These are phyloP conservation scores for Citrus unshiu DNA, from an alignment of 345 rosid species.

Conservation along the genomic window DNA sequence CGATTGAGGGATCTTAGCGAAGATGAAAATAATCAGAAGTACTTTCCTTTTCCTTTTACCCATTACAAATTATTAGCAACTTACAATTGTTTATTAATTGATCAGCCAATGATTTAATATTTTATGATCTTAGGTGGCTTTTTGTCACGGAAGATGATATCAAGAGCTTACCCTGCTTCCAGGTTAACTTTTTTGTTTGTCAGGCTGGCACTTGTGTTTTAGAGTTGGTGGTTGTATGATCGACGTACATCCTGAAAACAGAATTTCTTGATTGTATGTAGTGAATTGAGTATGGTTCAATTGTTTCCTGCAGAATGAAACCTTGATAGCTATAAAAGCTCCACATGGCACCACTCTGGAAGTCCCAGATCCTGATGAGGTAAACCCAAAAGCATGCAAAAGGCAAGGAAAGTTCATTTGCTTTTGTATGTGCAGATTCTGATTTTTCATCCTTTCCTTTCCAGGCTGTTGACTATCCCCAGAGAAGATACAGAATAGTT, in stretches of 20 bases:
- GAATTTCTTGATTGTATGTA: background rate
- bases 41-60: conserved; percentile 19
- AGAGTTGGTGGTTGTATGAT: conserved; percentile 2
- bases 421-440: background rate
- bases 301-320: conserved; percentile 65
- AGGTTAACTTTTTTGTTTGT: conserved; percentile 41
- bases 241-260: background rate
- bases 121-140: conserved; percentile 61
- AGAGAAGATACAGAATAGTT: conserved; percentile 89
- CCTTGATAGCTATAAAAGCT: conserved; percentile 91
- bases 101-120: conserved; percentile 15
- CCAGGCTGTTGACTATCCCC: conserved; percentile 88
- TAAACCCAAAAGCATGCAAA: conserved; percentile 30
- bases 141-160: conserved; percentile 97
- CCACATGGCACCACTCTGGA: conserved; percentile 99
- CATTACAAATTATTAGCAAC: background rate
- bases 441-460: conserved; percentile 3
- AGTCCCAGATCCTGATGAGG: conserved; percentile 99
- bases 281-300: conserved; percentile 1
- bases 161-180: conserved; percentile 87
- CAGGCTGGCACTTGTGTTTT: background rate
- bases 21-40: conserved; percentile 85
- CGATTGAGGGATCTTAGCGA: conserved; percentile 80
- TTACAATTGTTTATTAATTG: background rate
- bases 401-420: background rate